phyloP scores from a whole-genome alignment of 2,329 filamentous ascomycete species.

The Penicillium sclerotigenum region DNA sequence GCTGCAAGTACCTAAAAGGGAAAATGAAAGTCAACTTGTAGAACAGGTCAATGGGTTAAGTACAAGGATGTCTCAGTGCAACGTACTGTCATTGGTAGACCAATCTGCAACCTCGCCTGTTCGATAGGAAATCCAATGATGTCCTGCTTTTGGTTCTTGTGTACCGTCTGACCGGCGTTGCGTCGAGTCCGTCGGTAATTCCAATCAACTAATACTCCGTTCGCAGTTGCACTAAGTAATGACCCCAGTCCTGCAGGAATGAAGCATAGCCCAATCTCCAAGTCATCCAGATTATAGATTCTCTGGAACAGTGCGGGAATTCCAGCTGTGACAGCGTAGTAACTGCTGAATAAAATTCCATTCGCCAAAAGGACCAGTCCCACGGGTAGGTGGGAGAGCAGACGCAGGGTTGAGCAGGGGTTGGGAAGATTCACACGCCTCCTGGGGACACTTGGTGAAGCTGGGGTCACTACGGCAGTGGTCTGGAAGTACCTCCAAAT shows the following conservation, averaged over 20 bases:
- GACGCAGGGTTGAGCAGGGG: conserved; percentile 30
- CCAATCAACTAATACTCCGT: conserved; percentile 53
- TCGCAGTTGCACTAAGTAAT: conserved; percentile 24
- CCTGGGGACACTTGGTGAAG: background rate
- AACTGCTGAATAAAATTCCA: conserved; percentile 44
- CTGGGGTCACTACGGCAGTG: background rate
- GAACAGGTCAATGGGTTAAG: fast-evolving
- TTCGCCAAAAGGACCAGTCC: conserved; percentile 34
- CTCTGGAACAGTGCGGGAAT: conserved; percentile 44
- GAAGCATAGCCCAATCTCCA: conserved; percentile 42
- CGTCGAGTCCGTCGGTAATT: conserved; percentile 63
- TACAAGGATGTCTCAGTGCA: background rate
- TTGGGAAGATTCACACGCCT: conserved; percentile 23
- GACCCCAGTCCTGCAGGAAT: conserved; percentile 29
- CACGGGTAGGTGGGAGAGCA: conserved; percentile 35
- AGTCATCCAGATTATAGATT: conserved; percentile 44
- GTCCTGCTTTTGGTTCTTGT: conserved; percentile 58
- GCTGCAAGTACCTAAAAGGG: conserved; percentile 14
- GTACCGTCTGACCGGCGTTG: conserved; percentile 54
- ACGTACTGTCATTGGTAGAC: conserved; percentile 25
- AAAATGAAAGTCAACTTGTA: background rate
- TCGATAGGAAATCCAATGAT: conserved; percentile 50
- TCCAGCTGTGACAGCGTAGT: conserved; percentile 44
- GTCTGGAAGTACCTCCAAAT: conserved; percentile 11
- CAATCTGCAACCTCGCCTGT: conserved; percentile 33